phyloP scores from a whole-genome alignment of 768 basidiomycete genomes.

The Boletus patriciae region DNA sequence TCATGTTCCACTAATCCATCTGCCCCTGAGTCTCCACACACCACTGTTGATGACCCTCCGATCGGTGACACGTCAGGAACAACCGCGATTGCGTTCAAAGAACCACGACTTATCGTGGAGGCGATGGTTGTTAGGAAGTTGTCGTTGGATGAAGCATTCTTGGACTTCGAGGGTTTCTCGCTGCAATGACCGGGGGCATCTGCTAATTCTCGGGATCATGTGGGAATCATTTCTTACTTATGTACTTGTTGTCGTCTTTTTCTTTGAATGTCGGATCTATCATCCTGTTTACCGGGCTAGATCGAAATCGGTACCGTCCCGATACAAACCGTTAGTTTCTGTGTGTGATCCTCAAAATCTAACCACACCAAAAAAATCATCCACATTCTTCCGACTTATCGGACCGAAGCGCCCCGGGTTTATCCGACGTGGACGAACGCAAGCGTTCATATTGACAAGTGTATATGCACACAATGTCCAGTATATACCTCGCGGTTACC shows the following conservation, averaged over 20 bases:
- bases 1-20: conserved; percentile 8
- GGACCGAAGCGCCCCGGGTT: no score
- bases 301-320: no score
- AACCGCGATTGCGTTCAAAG: conserved; percentile 10
- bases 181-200: conserved; percentile 11
- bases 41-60: conserved; percentile 26
- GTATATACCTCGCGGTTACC: background rate
- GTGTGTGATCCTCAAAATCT: no score
- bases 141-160: conserved; percentile 70
- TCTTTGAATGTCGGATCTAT: background rate
- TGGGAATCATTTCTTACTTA: background rate
- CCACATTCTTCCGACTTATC: background rate
- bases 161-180: conserved; percentile 70
- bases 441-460: background rate
- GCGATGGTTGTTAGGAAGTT: conserved; percentile 78
- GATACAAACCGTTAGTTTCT: no score
- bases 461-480: background rate
- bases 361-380: background rate
- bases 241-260: background rate
- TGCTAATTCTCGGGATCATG: background rate
- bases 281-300: background rate
- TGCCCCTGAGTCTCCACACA: conserved; percentile 37
- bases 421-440: background rate
- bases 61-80: background rate
- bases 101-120: conserved; percentile 73